Percentiles rank a stretch among this genome's conserved stretches.
Conservation (phyloP, 305 asterid genomes). For the Euphrasia arctica region DNA sequence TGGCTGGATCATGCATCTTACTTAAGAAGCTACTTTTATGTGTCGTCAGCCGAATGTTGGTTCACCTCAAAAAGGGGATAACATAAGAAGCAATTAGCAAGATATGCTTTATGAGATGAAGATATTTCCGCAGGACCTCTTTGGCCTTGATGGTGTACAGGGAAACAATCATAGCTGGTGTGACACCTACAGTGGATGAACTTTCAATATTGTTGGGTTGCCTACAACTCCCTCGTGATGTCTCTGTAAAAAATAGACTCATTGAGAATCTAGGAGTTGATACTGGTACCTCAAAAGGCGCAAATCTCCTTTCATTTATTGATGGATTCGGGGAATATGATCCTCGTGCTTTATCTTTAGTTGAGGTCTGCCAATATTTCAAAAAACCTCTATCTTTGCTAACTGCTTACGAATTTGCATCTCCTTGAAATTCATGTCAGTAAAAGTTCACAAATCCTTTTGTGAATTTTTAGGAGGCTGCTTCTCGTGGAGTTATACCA, state of each 20-base stretch:
- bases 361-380: conserved; percentile 63
- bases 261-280: conserved; percentile 70
- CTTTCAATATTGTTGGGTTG: conserved; percentile 90
- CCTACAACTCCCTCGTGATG: conserved; percentile 77
- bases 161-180: conserved; percentile 76
- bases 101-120: conserved; percentile 25
- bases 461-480: conserved; percentile 68
- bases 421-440: conserved; percentile 24
- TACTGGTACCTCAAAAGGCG: conserved; percentile 43
- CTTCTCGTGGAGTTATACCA: conserved; percentile 83
- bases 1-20: conserved; percentile 16
- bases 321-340: conserved; percentile 98
- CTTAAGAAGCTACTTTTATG: conserved; percentile 9
- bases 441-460: conserved; percentile 18
- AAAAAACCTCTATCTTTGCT: conserved; percentile 12
- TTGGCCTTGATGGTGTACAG: conserved; percentile 85
- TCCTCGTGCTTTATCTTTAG: conserved; percentile 85
- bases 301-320: conserved; percentile 61
- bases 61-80: conserved; percentile 10
- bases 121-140: conserved; percentile 76
- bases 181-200: conserved; percentile 65
- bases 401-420: conserved; percentile 27
- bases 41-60: conserved; percentile 2
- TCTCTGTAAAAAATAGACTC: conserved; percentile 59
- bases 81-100: conserved; percentile 3